Evolutionary conservation across 2,329 filamentous ascomycete genomes (phyloP).

Genomic region (Talaromyces sp.): DNA sequence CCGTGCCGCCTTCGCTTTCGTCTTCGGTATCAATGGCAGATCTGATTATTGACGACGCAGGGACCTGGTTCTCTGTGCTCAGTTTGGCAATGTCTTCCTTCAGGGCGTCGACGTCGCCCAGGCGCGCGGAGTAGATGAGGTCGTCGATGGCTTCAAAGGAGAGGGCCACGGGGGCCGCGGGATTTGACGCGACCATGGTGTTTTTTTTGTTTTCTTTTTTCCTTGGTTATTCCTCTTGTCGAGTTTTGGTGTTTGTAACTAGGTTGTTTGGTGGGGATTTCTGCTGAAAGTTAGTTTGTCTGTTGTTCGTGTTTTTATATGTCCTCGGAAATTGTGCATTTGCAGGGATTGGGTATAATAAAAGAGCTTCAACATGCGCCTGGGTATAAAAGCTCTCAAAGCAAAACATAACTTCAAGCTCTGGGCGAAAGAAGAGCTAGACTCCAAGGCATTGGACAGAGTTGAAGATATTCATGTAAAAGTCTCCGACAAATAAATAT

Average conservation of each 20-base stretch:
- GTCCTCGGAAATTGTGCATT: background rate
- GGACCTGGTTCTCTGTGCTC: constrained; percentile 56
- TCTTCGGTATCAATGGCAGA: constrained; percentile 69
- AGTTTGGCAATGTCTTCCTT: constrained; percentile 56
- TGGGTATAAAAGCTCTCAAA: background rate
- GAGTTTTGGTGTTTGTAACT: background rate
- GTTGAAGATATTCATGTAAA: background rate
- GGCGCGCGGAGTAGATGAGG: constrained; percentile 79
- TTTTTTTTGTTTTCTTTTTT: background rate
- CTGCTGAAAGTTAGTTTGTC: background rate
- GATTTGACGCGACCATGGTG: background rate
- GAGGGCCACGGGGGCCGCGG: constrained; percentile 36
- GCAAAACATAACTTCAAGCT: background rate
- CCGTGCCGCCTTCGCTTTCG: constrained; percentile 61
- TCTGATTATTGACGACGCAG: constrained; percentile 61
- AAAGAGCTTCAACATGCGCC: background rate
- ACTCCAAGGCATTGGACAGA: background rate
- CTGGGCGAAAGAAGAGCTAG: background rate
- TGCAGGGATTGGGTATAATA: background rate
- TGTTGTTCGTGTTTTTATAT: too few relatives aligned
- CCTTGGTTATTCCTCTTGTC: background rate
- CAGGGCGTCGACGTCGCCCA: constrained; percentile 70
- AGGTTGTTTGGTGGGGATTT: background rate
- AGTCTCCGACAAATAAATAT: background rate
- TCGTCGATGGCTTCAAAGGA: constrained; percentile 84